phyloP scores from a whole-genome alignment of 192 early-diverging fungal species.

The Gonapodya sp. region DNA sequence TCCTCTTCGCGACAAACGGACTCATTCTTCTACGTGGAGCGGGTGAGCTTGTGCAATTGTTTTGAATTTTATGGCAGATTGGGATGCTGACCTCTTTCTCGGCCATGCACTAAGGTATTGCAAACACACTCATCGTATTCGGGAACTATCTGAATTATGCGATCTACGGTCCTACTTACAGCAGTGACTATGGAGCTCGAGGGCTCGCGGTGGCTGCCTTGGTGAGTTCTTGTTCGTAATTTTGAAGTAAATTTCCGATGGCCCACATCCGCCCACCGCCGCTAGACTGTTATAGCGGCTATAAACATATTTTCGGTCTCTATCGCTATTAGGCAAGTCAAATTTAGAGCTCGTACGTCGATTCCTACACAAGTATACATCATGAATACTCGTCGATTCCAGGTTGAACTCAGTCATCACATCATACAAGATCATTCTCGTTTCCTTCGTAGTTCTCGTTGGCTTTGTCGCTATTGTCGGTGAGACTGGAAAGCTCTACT shows the following conservation, averaged over 20 bases:
- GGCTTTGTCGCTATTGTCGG: conserved; percentile 58
- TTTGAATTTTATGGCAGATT: neutral
- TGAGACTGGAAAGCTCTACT: conserved; percentile 15
- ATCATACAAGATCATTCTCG: conserved; percentile 46
- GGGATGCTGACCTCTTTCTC: conserved; percentile 11
- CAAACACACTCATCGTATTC: conserved; percentile 60
- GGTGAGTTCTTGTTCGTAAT: too few relatives aligned
- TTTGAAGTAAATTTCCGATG: too few relatives aligned
- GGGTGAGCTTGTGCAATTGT: conserved; percentile 32
- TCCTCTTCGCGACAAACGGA: conserved; percentile 41
- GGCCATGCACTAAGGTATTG: conserved; percentile 48
- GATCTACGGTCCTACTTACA: neutral
- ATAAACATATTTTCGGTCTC: conserved; percentile 12
- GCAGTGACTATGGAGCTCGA: neutral
- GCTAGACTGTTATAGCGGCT: conserved; percentile 8
- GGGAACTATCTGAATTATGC: conserved; percentile 12
- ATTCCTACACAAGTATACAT: too few relatives aligned
- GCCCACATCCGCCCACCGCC: too few relatives aligned
- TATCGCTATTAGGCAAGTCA: neutral
- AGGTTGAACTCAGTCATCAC: neutral
- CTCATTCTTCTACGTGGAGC: conserved; percentile 42
- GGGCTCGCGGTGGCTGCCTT: neutral
- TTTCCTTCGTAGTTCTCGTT: conserved; percentile 53
- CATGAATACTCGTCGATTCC: too few relatives aligned
- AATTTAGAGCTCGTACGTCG: too few relatives aligned